Conservation (phyloP, 2,329 filamentous ascomycete species). For the Botrytis elliptica region DNA sequence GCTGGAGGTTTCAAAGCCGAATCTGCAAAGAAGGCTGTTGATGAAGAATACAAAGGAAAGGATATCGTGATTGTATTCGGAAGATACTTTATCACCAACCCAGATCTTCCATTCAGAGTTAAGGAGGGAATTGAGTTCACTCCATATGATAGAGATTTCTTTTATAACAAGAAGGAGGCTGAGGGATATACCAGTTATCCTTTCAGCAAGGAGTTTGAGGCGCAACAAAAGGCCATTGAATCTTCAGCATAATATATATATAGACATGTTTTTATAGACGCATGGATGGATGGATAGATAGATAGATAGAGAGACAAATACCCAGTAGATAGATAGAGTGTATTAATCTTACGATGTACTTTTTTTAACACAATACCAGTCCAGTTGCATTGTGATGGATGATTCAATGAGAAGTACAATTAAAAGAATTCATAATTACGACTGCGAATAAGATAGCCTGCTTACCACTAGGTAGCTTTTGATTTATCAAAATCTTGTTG, state of each 20-base stretch:
- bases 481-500: neutral
- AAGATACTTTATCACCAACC: conserved; percentile 47
- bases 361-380: neutral
- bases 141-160: conserved; percentile 43
- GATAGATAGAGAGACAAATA: neutral
- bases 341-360: neutral
- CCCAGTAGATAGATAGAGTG: neutral
- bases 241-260: neutral
- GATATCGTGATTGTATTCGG: conserved; percentile 46
- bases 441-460: neutral
- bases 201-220: conserved; percentile 38
- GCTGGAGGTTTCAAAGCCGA: conserved; percentile 48
- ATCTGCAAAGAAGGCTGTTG: conserved; percentile 42
- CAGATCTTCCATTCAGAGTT: conserved; percentile 46
- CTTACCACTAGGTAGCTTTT: neutral
- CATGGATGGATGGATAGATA: neutral
- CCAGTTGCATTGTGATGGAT: neutral
- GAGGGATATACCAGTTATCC: conserved; percentile 42
- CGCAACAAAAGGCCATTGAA: conserved; percentile 19
- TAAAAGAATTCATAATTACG: neutral
- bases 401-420: neutral
- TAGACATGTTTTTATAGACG: neutral
- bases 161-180: conserved; percentile 39
- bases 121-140: conserved; percentile 42
- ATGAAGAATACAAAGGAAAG: conserved; percentile 39